Conservation (phyloP, 139 green algal genomes). For the Chlorella sp. region DNA sequence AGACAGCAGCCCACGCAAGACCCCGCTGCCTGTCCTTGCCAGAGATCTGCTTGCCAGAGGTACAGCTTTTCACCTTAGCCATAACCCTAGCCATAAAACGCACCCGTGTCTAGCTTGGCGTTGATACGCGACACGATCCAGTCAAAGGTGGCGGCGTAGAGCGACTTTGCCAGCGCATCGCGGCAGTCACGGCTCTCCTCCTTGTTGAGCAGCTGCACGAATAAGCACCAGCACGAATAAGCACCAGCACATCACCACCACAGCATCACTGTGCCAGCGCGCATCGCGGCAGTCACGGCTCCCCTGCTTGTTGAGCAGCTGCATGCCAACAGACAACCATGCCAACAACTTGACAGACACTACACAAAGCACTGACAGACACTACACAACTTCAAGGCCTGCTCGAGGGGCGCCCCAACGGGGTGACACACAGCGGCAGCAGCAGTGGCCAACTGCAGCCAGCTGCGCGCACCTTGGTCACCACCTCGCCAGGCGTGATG, state of each 20-base stretch:
- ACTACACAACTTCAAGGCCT: no score
- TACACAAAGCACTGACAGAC: no score
- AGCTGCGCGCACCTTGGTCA: constrained; percentile 19
- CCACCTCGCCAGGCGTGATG: constrained; percentile 16
- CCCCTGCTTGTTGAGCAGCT: constrained; percentile 47
- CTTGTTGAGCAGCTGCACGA: constrained; percentile 40
- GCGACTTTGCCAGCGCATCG: constrained; percentile 77
- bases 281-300: constrained; percentile 64
- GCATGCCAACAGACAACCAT: no score
- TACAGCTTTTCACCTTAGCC: no score
- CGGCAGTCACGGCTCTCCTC: constrained; percentile 58
- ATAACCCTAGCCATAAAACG: no score
- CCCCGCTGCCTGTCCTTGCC: no score
- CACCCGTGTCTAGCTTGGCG: constrained; percentile 44
- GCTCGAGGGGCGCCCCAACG: no score
- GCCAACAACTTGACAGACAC: no score
- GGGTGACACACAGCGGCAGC: not conserved
- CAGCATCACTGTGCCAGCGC: no score
- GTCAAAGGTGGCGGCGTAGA: constrained; percentile 76
- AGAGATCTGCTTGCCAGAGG: no score
- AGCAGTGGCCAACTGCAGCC: not conserved
- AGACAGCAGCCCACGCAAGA: no score
- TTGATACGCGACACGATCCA: constrained; percentile 72
- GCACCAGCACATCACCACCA: no score
- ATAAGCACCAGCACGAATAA: not conserved